Conservation (phyloP, 106 monocot species). For the Acorus gramineus region DNA sequence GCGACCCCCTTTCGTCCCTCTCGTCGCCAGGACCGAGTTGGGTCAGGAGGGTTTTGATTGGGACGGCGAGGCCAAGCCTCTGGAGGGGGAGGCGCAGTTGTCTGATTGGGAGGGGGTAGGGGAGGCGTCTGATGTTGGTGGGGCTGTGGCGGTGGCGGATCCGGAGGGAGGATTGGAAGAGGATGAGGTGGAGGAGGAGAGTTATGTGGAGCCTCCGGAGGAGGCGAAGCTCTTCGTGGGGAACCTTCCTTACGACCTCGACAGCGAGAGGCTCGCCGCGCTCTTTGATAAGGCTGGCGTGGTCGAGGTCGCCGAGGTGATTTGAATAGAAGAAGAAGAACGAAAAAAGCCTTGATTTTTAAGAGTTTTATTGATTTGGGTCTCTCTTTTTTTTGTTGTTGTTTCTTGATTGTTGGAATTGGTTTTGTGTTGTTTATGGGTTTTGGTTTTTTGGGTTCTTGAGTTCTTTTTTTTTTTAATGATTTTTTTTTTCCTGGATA, state of each 20-base stretch:
- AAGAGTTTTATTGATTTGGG: too few species aligned
- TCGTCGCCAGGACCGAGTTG: too few species aligned
- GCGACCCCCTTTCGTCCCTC: too few species aligned
- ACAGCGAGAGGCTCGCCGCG: slow-evolving; percentile 59
- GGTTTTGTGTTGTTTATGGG: too few species aligned
- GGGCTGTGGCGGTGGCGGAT: slow-evolving; percentile 3
- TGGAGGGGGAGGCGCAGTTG: slow-evolving; percentile 1
- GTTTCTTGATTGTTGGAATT: too few species aligned
- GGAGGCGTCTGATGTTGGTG: slow-evolving; percentile 2
- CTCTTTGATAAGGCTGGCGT: slow-evolving; percentile 60
- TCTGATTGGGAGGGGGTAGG: slow-evolving; percentile 5
- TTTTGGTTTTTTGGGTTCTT: too few species aligned
- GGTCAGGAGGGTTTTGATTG: not conserved
- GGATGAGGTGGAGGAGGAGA: slow-evolving; percentile 19
- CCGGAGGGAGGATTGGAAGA: not conserved
- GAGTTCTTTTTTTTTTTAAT: too few species aligned
- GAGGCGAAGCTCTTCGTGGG: slow-evolving; percentile 91
- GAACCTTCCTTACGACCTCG: slow-evolving; percentile 64
- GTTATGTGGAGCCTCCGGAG: slow-evolving; percentile 60
- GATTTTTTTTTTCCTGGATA: too few species aligned
- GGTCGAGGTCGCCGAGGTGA: slow-evolving; percentile 76
- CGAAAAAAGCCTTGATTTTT: too few species aligned
- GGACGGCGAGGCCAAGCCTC: not conserved
- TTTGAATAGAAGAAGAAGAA: too few species aligned
- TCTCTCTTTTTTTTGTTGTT: too few species aligned